A percentile compares a stretch with the other conserved stretches of the same genome.
Conservation (phyloP, 1,284 basidiomycete genomes). For the Thelephora terrestris region DNA sequence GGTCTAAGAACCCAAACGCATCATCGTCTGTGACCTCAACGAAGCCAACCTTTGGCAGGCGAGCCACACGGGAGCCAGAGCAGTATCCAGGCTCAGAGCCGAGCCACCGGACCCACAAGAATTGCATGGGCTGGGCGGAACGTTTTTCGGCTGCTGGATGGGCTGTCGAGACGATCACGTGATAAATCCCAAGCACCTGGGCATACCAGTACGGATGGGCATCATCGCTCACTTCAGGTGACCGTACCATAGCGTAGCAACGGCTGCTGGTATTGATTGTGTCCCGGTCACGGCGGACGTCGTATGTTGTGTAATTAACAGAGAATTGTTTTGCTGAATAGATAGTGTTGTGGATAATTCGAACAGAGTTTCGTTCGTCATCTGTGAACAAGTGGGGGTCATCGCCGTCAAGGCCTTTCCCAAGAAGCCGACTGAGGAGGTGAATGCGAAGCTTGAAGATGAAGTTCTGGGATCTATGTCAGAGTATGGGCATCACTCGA, state of each 20-base stretch:
- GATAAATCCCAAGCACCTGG: constrained; percentile 7
- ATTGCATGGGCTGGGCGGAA: constrained; percentile 1
- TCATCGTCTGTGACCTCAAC: too few relatives aligned
- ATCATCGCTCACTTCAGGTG: background rate
- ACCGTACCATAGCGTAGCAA: constrained; percentile 7
- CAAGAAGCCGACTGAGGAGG: too few relatives aligned
- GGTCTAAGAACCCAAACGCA: too few relatives aligned
- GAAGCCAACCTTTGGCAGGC: too few relatives aligned
- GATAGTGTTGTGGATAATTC: constrained; percentile 12
- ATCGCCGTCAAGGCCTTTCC: too few relatives aligned
- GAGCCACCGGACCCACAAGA: constrained; percentile 16
- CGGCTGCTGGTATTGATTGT: constrained; percentile 5
- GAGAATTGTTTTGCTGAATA: constrained; percentile 13
- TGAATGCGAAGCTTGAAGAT: too few relatives aligned
- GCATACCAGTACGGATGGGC: constrained; percentile 9
- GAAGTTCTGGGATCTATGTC: background rate
- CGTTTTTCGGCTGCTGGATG: background rate
- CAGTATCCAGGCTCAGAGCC: constrained; percentile 3
- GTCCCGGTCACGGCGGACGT: too few relatives aligned
- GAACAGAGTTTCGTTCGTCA: constrained; percentile 14
- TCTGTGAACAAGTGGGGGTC: constrained; percentile 4
- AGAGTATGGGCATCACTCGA: background rate
- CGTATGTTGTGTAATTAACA: constrained; percentile 16
- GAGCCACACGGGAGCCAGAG: constrained; percentile 10
- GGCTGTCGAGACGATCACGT: constrained; percentile 3